Evolutionary conservation across 176 grass and related monocot species (phyloP).

Genomic region (Carex scoparia): DNA sequence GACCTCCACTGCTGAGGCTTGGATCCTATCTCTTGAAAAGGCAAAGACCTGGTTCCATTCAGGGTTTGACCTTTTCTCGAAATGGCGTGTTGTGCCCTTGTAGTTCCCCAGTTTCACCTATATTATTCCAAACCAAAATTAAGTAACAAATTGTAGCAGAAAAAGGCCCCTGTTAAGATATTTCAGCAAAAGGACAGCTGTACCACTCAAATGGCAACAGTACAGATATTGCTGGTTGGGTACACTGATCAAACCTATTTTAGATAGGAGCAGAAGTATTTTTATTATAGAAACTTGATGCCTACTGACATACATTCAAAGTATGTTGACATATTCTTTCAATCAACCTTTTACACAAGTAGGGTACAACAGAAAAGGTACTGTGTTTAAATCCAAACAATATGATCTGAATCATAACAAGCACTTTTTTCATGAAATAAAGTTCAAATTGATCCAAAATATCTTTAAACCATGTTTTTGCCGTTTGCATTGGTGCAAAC

Average conservation of each 20-base stretch:
- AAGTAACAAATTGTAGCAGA: not conserved
- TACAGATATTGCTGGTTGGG: not conserved
- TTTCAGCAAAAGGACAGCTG: slow-evolving; percentile 1
- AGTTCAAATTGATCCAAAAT: not conserved
- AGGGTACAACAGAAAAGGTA: not conserved
- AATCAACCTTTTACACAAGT: not conserved
- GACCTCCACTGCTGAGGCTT: slow-evolving; percentile 35
- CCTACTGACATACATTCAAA: not conserved
- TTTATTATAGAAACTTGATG: not conserved
- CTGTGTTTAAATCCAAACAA: not conserved
- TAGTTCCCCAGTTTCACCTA: slow-evolving; percentile 47
- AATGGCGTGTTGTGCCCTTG: slow-evolving; percentile 44
- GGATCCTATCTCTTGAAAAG: slow-evolving; percentile 53
- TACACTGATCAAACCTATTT: not conserved
- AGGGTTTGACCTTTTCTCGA: slow-evolving; percentile 47
- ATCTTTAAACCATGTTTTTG: not conserved
- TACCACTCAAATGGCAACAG: not conserved
- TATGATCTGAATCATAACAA: not conserved
- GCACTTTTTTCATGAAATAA: not conserved
- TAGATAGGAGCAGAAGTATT: not conserved
- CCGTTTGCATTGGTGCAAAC: not conserved
- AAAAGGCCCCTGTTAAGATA: not conserved
- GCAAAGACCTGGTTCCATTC: slow-evolving; percentile 63
- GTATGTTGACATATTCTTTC: not conserved
- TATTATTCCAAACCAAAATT: not conserved